These are phyloP conservation scores for Gloeostereum incarnatum DNA, from an alignment of 768 basidiomycete genomes.

Conservation along the genomic window DNA sequence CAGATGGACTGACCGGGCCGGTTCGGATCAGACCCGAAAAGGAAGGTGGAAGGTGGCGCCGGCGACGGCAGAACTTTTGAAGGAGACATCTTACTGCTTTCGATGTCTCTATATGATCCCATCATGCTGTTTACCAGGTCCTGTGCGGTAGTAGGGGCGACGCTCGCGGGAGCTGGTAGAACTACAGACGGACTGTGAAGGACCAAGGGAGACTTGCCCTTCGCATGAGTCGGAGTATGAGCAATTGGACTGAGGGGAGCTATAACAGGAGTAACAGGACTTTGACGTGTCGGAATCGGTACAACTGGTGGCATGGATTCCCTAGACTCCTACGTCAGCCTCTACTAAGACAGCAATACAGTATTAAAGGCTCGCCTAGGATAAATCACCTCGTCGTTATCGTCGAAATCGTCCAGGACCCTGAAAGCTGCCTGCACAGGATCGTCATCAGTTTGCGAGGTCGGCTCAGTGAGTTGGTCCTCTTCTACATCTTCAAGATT, in stretches of 20 bases:
- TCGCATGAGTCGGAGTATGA: slow-evolving; percentile 21
- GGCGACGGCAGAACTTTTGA: slow-evolving; percentile 14
- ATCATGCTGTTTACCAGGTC: slow-evolving; percentile 56
- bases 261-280: slow-evolving; percentile 18
- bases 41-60: slow-evolving; percentile 30
- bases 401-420: slow-evolving; percentile 45
- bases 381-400: slow-evolving; percentile 76
- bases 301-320: slow-evolving; percentile 1
- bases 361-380: slow-evolving; percentile 28
- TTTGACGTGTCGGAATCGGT: slow-evolving; percentile 6
- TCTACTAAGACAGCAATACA: neutral
- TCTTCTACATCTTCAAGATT: slow-evolving; percentile 23
- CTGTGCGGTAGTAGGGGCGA: slow-evolving; percentile 47
- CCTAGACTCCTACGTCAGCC: slow-evolving; percentile 1
- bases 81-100: slow-evolving; percentile 9
- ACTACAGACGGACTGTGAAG: too few species aligned
- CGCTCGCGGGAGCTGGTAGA: slow-evolving; percentile 15
- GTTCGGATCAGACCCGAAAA: slow-evolving; percentile 44
- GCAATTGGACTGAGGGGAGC: slow-evolving; percentile 21
- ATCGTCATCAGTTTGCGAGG: slow-evolving; percentile 76
- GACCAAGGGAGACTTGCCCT: slow-evolving; percentile 12
- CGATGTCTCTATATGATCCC: slow-evolving; percentile 18
- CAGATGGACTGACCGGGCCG: slow-evolving; percentile 52
- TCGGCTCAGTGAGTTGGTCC: slow-evolving; percentile 58
- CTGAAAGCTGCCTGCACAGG: slow-evolving; percentile 63